Percentiles rank a stretch among this genome's conserved stretches.
phyloP scores from a whole-genome alignment of 345 rosid species.

The Gossypium bickii region DNA sequence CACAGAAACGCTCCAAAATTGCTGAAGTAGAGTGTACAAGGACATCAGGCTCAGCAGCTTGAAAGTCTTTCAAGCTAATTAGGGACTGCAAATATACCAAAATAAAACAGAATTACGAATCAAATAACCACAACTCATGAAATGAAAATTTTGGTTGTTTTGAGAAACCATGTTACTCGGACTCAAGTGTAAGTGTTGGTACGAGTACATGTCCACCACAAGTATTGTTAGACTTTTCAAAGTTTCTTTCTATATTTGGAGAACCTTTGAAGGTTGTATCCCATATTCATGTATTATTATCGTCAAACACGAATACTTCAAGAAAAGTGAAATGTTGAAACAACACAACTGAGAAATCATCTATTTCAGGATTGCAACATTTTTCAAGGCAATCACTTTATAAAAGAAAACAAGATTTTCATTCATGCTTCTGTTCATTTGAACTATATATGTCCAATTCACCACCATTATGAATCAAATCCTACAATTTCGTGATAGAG shows the following conservation, averaged over 20 bases:
- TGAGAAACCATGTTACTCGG: neutral
- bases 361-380: neutral
- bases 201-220: neutral
- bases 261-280: neutral
- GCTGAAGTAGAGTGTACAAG: constrained; percentile 63
- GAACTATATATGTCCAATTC: neutral
- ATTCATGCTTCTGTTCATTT: neutral
- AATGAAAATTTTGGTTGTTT: neutral
- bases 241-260: neutral
- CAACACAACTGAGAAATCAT: neutral
- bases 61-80: constrained; percentile 70
- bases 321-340: neutral
- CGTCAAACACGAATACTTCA: neutral
- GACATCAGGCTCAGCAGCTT: constrained; percentile 86
- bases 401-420: neutral
- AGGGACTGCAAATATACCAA: constrained; percentile 45
- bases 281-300: neutral
- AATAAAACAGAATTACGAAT: constrained; percentile 18
- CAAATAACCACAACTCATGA: neutral
- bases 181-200: neutral
- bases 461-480: neutral
- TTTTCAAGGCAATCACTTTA: neutral
- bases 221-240: neutral
- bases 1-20: constrained; percentile 62
- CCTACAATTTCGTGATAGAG: constrained; percentile 10